phyloP scores from a whole-genome alignment of 495 filamentous ascomycete genomes.

The Wilcoxina mikolae region DNA sequence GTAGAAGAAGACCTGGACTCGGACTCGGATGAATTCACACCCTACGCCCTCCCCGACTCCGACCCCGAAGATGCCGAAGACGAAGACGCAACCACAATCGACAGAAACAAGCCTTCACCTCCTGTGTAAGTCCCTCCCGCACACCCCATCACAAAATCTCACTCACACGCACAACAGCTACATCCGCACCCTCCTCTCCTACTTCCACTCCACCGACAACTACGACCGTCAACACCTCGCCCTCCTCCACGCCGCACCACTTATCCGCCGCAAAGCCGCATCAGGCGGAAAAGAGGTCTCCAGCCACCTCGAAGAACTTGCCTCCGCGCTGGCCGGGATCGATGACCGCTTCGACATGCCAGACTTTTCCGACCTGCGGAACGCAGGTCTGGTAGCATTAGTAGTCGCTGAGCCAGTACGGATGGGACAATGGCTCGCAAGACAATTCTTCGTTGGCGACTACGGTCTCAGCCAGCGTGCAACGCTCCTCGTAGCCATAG shows the following conservation, averaged over 20 bases:
- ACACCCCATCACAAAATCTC: background rate
- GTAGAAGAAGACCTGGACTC: slow-evolving; percentile 37
- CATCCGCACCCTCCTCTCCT: slow-evolving; percentile 67
- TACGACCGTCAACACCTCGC: slow-evolving; percentile 73
- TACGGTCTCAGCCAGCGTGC: slow-evolving; percentile 73
- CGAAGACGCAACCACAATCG: slow-evolving; percentile 76
- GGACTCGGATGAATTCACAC: slow-evolving; percentile 59
- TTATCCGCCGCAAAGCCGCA: slow-evolving; percentile 76
- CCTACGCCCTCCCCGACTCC: slow-evolving; percentile 85
- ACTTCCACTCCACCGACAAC: slow-evolving; percentile 65
- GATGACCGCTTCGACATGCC: slow-evolving; percentile 65
- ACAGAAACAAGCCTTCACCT: slow-evolving; percentile 63
- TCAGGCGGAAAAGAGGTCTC: too few species aligned
- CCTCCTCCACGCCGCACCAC: slow-evolving; percentile 53
- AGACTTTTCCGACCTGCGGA: slow-evolving; percentile 57
- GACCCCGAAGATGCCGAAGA: slow-evolving; percentile 70
- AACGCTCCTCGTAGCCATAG: slow-evolving; percentile 63
- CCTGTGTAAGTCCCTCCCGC: slow-evolving; percentile 48
- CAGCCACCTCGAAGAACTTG: slow-evolving; percentile 72
- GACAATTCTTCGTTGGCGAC: slow-evolving; percentile 80
- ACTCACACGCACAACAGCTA: slow-evolving; percentile 40
- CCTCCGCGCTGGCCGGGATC: slow-evolving; percentile 56
- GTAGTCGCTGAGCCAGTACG: slow-evolving; percentile 57
- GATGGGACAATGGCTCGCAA: slow-evolving; percentile 72
- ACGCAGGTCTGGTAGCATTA: slow-evolving; percentile 73